These are phyloP conservation scores for Artomyces pyxidatus DNA, from an alignment of 768 basidiomycete genomes.

Conservation along the genomic window DNA sequence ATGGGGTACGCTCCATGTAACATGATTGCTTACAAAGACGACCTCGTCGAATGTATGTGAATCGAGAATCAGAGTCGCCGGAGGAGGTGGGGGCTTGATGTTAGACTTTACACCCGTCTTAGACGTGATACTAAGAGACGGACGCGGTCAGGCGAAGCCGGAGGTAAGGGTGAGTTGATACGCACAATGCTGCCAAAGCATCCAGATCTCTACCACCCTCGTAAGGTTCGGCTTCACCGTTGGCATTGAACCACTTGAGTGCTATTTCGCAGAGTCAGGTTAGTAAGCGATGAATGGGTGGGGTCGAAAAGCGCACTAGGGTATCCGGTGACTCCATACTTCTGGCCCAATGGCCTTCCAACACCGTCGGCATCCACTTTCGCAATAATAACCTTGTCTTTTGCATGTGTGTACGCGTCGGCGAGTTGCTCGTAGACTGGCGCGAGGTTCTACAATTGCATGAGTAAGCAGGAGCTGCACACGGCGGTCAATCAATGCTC, in stretches of 20 bases:
- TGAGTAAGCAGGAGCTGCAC: background rate
- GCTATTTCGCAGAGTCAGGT: conserved; percentile 37
- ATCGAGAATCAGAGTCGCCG: conserved; percentile 61
- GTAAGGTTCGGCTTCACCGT: conserved; percentile 54
- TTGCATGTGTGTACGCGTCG: conserved; percentile 71
- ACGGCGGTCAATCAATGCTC: conserved; percentile 6
- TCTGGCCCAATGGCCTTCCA: conserved; percentile 67
- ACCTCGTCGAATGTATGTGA: conserved; percentile 67
- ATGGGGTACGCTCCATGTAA: background rate
- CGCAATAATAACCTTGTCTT: conserved; percentile 80
- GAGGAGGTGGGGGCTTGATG: conserved; percentile 78
- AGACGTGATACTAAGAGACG: conserved; percentile 47
- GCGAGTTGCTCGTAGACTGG: conserved; percentile 85
- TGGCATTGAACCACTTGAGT: conserved; percentile 81
- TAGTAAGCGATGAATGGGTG: conserved; percentile 1
- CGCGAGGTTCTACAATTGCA: conserved; percentile 60
- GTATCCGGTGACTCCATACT: conserved; percentile 76
- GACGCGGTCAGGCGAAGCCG: background rate
- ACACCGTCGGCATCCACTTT: conserved; percentile 91
- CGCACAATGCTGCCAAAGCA: conserved; percentile 67
- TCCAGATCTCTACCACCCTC: conserved; percentile 78
- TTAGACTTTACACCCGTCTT: conserved; percentile 81
- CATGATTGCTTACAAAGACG: conserved; percentile 42
- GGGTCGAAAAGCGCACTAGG: conserved; percentile 55
- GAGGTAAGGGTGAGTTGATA: conserved; percentile 3